Evolutionary conservation across 371 early-diverging fungal species (phyloP).

Genomic region (Lichtheimia corymbifera): DNA sequence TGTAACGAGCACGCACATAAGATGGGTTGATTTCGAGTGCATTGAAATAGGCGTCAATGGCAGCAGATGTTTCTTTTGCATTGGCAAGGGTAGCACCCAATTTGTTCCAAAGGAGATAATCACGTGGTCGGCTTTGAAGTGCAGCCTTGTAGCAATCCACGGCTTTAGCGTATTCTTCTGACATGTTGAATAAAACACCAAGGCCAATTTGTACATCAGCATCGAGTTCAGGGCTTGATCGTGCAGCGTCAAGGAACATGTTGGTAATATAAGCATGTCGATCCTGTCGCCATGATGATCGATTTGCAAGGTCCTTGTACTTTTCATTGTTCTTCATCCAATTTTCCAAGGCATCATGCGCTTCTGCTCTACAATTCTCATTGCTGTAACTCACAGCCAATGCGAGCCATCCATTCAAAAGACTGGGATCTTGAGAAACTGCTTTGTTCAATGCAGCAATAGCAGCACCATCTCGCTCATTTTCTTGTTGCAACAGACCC

Average conservation of each 20-base stretch:
- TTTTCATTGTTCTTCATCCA: constrained; percentile 81
- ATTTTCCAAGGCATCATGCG: constrained; percentile 83
- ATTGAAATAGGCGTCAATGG: constrained; percentile 91
- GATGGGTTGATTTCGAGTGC: constrained; percentile 93
- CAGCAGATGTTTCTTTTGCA: constrained; percentile 67
- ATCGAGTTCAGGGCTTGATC: constrained; percentile 73
- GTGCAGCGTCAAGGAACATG: constrained; percentile 80
- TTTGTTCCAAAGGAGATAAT: constrained; percentile 95
- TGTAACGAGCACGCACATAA: constrained; percentile 94
- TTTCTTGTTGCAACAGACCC: constrained; percentile 93
- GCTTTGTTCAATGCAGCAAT: constrained; percentile 88
- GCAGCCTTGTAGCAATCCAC: constrained; percentile 96
- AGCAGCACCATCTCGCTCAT: constrained; percentile 91
- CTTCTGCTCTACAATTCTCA: constrained; percentile 82
- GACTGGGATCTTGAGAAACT: constrained; percentile 68
- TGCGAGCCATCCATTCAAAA: constrained; percentile 79
- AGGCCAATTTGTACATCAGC: constrained; percentile 92
- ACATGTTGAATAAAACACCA: constrained; percentile 91
- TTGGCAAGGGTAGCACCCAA: constrained; percentile 97
- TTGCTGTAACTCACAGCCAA: constrained; percentile 94
- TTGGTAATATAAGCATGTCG: constrained; percentile 72
- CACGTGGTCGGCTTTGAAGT: constrained; percentile 80
- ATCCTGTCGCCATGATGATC: constrained; percentile 25
- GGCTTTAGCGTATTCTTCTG: constrained; percentile 90
- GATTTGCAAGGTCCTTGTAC: constrained; percentile 52